Evolutionary conservation across 495 filamentous ascomycete species (phyloP).

Genomic region (Lasiosphaeriaceae sp.): DNA sequence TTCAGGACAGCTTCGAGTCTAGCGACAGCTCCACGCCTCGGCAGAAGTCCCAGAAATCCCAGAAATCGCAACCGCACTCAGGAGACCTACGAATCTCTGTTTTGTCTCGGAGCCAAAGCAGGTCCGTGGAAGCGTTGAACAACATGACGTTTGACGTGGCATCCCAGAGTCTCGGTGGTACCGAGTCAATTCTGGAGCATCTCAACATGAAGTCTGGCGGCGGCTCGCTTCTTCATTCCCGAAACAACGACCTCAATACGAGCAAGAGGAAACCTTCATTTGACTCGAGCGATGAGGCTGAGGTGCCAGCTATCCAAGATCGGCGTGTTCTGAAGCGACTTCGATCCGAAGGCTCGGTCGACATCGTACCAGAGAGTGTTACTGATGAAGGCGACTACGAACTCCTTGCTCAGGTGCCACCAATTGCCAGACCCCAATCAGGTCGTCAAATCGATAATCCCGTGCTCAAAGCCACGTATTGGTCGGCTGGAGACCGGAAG

Average conservation of each 20-base stretch:
- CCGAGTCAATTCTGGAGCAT: slow-evolving; percentile 39
- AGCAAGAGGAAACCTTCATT: slow-evolving; percentile 45
- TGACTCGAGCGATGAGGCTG: slow-evolving; percentile 35
- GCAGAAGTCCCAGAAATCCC: slow-evolving; percentile 20
- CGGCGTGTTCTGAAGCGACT: slow-evolving; percentile 43
- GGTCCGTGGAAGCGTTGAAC: slow-evolving; percentile 32
- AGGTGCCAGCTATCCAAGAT: slow-evolving; percentile 12
- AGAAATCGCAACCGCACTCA: slow-evolving; percentile 12
- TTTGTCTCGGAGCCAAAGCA: slow-evolving; percentile 19
- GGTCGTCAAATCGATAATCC: slow-evolving; percentile 47
- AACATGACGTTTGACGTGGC: slow-evolving; percentile 31
- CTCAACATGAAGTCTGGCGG: slow-evolving; percentile 40
- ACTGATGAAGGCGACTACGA: slow-evolving; percentile 30
- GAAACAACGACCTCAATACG: slow-evolving; percentile 29
- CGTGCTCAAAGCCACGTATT: slow-evolving; percentile 46
- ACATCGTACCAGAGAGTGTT: slow-evolving; percentile 1
- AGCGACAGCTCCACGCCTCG: slow-evolving; percentile 35
- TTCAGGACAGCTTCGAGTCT: slow-evolving; percentile 40
- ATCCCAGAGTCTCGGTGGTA: slow-evolving; percentile 43
- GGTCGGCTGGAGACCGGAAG: slow-evolving; percentile 42
- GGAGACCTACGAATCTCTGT: slow-evolving; percentile 11
- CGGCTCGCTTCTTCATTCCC: slow-evolving; percentile 16
- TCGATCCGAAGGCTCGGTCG: slow-evolving; percentile 33
- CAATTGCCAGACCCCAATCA: slow-evolving; percentile 27
- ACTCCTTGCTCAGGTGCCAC: slow-evolving; percentile 36